phyloP scores from a whole-genome alignment of 1,284 basidiomycete species.

The Papiliotrema fonsecae region DNA sequence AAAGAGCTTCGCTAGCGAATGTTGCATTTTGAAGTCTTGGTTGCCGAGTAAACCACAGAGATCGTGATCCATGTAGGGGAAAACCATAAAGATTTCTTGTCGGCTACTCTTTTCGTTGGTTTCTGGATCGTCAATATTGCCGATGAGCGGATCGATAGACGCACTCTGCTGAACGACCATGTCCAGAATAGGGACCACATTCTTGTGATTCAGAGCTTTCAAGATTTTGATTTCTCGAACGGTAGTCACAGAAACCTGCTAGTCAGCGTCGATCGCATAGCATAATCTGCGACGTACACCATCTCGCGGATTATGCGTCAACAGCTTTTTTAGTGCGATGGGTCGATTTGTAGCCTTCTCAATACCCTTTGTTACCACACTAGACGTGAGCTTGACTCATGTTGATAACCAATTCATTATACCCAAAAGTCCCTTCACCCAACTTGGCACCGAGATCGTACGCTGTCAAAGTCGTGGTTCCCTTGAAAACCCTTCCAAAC shows the following conservation, averaged over 20 bases:
- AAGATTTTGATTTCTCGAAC: conserved; percentile 97
- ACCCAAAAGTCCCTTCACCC: conserved; percentile 95
- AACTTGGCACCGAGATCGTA: conserved; percentile 79
- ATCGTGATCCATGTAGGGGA: conserved; percentile 99
- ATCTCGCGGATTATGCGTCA: conserved; percentile 93
- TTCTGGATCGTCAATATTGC: not conserved
- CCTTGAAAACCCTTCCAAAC: conserved; percentile 65
- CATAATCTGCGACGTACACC: conserved; percentile 60
- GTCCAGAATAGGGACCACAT: conserved; percentile 82
- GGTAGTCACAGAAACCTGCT: conserved; percentile 74
- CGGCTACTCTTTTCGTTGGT: conserved; percentile 9
- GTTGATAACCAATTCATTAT: conserved; percentile 8
- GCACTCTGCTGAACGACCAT: conserved; percentile 64
- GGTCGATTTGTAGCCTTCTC: conserved; percentile 58
- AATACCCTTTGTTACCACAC: conserved; percentile 82
- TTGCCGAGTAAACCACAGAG: conserved; percentile 91
- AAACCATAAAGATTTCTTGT: conserved; percentile 85
- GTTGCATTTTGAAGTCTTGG: conserved; percentile 70
- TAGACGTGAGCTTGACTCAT: conserved; percentile 34
- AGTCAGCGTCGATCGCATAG: not conserved
- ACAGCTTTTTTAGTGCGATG: conserved; percentile 78
- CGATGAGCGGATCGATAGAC: conserved; percentile 4
- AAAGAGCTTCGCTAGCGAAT: conserved; percentile 89
- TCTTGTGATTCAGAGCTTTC: conserved; percentile 79
- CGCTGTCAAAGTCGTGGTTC: conserved; percentile 69